These are phyloP conservation scores for Puccinia polysora DNA, from an alignment of 1,284 basidiomycete genomes.

Conservation along the genomic window DNA sequence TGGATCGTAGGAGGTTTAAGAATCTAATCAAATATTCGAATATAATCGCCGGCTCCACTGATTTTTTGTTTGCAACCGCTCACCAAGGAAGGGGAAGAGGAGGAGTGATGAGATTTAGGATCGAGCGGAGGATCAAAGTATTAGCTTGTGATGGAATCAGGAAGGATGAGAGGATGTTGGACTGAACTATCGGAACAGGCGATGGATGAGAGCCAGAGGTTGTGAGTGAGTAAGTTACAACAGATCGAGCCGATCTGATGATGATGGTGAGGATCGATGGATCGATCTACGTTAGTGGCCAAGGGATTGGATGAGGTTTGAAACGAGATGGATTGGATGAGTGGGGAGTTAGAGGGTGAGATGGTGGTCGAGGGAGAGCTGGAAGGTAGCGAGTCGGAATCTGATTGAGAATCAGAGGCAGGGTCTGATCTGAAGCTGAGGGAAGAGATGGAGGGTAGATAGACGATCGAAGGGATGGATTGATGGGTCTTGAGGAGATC, in stretches of 20 bases:
- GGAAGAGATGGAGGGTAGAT: background rate
- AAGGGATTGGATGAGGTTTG: too few relatives aligned
- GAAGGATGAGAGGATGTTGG: background rate
- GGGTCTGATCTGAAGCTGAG: background rate
- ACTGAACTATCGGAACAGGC: background rate
- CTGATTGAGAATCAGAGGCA: background rate
- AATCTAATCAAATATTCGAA: constrained; percentile 15
- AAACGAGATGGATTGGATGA: too few relatives aligned
- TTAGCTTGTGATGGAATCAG: too few relatives aligned
- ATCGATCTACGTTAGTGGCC: too few relatives aligned
- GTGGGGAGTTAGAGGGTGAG: background rate
- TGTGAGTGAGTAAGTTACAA: constrained; percentile 10
- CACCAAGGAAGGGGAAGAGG: background rate
- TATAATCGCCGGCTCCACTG: constrained; percentile 5
- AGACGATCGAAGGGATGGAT: background rate
- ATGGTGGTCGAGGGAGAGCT: too few relatives aligned
- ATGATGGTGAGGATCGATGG: too few relatives aligned
- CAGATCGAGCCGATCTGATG: background rate
- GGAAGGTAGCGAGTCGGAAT: background rate
- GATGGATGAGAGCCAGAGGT: background rate
- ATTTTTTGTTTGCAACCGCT: background rate
- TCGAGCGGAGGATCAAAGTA: too few relatives aligned
- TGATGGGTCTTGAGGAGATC: background rate
- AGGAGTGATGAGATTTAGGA: background rate
- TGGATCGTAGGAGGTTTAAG: background rate